A percentile compares a stretch with the other conserved stretches of the same genome.
These are phyloP conservation scores for Podaxis pistillaris DNA, from an alignment of 768 basidiomycete genomes.

Conservation along the genomic window DNA sequence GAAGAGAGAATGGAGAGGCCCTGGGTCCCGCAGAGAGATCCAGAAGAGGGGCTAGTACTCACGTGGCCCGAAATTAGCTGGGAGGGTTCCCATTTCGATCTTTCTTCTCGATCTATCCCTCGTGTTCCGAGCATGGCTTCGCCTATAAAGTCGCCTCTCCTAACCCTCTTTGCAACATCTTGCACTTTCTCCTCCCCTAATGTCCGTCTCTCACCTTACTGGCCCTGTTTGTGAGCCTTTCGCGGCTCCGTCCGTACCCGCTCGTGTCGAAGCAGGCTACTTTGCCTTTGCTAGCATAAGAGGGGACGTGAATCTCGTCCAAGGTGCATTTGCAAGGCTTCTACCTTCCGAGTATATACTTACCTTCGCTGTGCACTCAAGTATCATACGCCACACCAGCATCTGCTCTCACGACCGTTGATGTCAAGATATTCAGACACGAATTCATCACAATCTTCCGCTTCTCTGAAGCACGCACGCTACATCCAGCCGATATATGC, in stretches of 20 bases:
- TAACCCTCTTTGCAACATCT: conserved; percentile 25
- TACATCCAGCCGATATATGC: conserved; percentile 50
- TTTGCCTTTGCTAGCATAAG: conserved; percentile 61
- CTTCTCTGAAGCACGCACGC: conserved; percentile 39
- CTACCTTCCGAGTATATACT: conserved; percentile 5
- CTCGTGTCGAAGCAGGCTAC: conserved; percentile 32
- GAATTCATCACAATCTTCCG: conserved; percentile 68
- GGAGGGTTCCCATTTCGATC: conserved; percentile 1
- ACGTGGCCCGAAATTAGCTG: conserved; percentile 4
- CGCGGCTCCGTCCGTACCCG: conserved; percentile 22
- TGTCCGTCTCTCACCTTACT: conserved; percentile 11
- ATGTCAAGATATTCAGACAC: conserved; percentile 56
- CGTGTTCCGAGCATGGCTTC: conserved; percentile 38
- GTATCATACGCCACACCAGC: conserved; percentile 38
- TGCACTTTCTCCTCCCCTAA: conserved; percentile 4
- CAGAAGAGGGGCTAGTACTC: conserved; percentile 4
- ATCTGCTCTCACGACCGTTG: conserved; percentile 44
- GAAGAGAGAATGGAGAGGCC: neutral
- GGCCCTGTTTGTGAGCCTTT: conserved; percentile 4
- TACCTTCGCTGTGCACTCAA: conserved; percentile 16
- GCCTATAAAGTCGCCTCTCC: conserved; percentile 41
- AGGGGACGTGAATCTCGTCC: conserved; percentile 60
- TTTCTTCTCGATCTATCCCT: conserved; percentile 25
- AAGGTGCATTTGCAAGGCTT: conserved; percentile 48
- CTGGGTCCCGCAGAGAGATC: neutral